Percentiles rank a stretch among this genome's conserved stretches.
Conservation (phyloP, 495 filamentous ascomycete species). For the Talaromyces proteolyticus region DNA sequence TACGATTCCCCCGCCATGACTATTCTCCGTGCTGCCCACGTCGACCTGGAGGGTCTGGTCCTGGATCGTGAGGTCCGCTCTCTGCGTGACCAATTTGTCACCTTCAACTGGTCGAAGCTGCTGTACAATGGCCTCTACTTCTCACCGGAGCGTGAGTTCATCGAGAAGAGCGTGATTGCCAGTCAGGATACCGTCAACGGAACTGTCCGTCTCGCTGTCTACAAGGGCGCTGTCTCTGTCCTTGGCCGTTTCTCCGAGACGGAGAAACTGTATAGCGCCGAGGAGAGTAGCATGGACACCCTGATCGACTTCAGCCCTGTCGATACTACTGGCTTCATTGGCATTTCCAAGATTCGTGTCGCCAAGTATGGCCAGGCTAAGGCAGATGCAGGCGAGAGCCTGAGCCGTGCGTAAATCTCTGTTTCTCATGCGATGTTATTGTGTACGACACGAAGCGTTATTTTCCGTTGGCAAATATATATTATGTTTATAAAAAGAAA, state of each 20-base stretch:
- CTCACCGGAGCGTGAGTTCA: conserved; percentile 72
- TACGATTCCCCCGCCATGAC: conserved; percentile 70
- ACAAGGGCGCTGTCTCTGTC: conserved; percentile 72
- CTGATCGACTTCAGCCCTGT: conserved; percentile 73
- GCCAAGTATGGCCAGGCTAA: conserved; percentile 71
- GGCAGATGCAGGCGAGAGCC: conserved; percentile 9
- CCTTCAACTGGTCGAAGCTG: conserved; percentile 64
- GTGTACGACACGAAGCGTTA: not conserved
- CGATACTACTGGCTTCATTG: conserved; percentile 76
- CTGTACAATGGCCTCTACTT: conserved; percentile 82
- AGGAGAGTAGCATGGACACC: conserved; percentile 82
- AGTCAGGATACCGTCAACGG: conserved; percentile 67
- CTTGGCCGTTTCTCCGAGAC: conserved; percentile 71
- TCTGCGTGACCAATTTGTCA: conserved; percentile 75
- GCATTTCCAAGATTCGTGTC: conserved; percentile 74
- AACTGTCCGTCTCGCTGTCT: conserved; percentile 62
- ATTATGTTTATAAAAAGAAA: no score
- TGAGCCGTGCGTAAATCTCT: conserved; percentile 8
- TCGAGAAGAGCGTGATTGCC: conserved; percentile 66
- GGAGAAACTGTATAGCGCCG: conserved; percentile 79
- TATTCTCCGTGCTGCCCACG: conserved; percentile 62
- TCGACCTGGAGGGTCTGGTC: conserved; percentile 79
- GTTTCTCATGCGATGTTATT: not conserved
- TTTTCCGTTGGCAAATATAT: no score
- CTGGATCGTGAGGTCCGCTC: conserved; percentile 80